Evolutionary conservation across 2,329 filamentous ascomycete species (phyloP), one percentile per base, ranked within the genome.

Genomic region (Dactylellina parvicollis): DNA sequence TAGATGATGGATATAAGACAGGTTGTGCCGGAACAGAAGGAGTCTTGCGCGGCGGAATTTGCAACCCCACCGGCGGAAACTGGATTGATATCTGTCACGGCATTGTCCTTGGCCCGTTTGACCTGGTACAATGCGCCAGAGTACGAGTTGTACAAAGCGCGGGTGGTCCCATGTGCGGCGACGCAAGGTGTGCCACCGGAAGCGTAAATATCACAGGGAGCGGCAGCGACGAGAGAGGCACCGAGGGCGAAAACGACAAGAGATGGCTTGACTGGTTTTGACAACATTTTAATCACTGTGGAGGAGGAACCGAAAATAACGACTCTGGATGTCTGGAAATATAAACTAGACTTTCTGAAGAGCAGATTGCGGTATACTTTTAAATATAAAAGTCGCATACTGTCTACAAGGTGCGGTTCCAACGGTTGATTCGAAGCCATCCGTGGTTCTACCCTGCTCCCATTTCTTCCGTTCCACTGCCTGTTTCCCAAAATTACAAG

Each of bases 1-100:
- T 89, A 89, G 59, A 89, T 88, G 76, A 86, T 83, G 0, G 84
- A 84, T 77, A 90, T 89, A 22, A 88, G 80, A 76, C 88, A 90
- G 10, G 86, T 89, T 0, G 87, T 89, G 52, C 81, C 79, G 8
- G 82, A 79, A 76, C 88, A 90, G 79, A 90, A 90, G 0, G 80
- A 75, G 79, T 89, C 87, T 77, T 90, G 88, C 7, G 84, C 78
- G 0, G 83, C 84, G 2, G 87, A 85, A 77, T 90, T 85, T 62
- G 88, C 88, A 8, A 89, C 85, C 42, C 87, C 87, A 1, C 88
- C 88, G 0, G 86, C 84, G 0, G 85, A 83, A 0, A 85, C 77
- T 0, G 87, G 85, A 12, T 79, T 65, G 71, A 88, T 85, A 65
- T 82, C 80, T 2, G 79, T 82, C 0, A 83, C 86, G 24, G 81